Evolutionary conservation across 768 basidiomycete species (phyloP).

Genomic region (Mycena galericulata): DNA sequence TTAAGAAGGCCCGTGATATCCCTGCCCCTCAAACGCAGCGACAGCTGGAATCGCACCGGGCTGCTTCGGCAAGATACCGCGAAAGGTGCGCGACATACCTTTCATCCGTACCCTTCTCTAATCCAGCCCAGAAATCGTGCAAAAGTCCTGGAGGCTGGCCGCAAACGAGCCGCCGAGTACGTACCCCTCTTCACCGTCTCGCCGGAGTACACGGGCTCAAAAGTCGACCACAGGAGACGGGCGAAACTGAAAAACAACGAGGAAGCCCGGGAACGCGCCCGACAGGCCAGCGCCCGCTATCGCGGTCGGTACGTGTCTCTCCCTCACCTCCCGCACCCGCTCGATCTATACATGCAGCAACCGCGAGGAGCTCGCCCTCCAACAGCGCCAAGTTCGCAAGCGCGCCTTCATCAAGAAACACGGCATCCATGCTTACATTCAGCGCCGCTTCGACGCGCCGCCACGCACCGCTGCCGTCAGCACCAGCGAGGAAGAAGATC

Average conservation of each 20-base stretch:
- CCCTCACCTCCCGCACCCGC: background rate
- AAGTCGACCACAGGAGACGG: background rate
- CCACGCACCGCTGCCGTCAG: background rate
- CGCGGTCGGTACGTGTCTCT: background rate
- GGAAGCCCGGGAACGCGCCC: background rate
- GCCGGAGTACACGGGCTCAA: too few species aligned
- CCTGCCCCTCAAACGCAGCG: background rate
- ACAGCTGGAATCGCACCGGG: background rate
- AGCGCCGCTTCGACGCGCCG: background rate
- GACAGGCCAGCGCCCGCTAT: slow-evolving; percentile 3
- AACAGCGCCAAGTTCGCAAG: slow-evolving; percentile 13
- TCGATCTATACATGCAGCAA: background rate
- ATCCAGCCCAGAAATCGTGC: background rate
- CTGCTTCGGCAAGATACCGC: background rate
- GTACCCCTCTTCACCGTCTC: too few species aligned
- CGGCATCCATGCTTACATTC: background rate
- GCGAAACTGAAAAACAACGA: background rate
- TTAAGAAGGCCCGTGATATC: too few species aligned
- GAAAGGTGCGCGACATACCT: background rate
- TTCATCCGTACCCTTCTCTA: background rate
- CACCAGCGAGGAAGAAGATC: background rate
- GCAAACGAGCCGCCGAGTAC: background rate
- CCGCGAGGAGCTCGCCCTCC: background rate
- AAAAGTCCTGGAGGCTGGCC: background rate
- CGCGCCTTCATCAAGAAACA: background rate